Percentiles rank a stretch among this genome's conserved stretches.
These are phyloP conservation scores for Agrostemma githago DNA, from an alignment of 148 eudicot species.

Conservation along the genomic window DNA sequence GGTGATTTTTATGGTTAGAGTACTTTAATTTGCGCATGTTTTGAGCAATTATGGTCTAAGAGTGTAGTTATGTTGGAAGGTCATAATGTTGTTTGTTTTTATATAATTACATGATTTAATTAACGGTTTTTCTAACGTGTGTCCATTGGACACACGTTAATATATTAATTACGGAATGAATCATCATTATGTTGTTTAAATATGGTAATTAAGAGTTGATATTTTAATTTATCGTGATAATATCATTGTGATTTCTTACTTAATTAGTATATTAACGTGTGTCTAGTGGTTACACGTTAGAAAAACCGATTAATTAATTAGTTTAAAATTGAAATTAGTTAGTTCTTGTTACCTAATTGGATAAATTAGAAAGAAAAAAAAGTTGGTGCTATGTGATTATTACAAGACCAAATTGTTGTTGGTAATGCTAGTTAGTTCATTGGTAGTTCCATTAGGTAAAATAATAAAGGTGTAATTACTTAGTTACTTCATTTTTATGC, in stretches of 20 bases:
- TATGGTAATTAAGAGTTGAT: too few relatives aligned
- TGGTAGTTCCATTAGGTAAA: neutral
- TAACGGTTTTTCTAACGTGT: too few relatives aligned
- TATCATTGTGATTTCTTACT: too few relatives aligned
- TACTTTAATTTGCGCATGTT: slow-evolving; percentile 29
- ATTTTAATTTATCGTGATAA: too few relatives aligned
- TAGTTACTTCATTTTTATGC: neutral
- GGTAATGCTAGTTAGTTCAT: slow-evolving; percentile 15
- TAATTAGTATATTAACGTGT: too few relatives aligned
- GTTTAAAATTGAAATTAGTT: slow-evolving; percentile 11
- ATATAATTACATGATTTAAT: slow-evolving; percentile 26
- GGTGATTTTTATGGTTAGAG: neutral
- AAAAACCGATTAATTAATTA: slow-evolving; percentile 14
- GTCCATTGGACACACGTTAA: too few relatives aligned
- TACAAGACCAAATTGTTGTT: slow-evolving; percentile 7
- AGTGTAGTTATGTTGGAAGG: slow-evolving; percentile 7
- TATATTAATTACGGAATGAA: too few relatives aligned
- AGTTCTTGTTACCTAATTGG: neutral
- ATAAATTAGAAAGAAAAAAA: slow-evolving; percentile 2
- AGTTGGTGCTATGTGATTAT: slow-evolving; percentile 11
- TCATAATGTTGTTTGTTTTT: slow-evolving; percentile 26
- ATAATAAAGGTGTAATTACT: neutral
- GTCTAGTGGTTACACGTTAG: too few relatives aligned
- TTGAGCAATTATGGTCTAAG: slow-evolving; percentile 26
- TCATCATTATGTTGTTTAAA: too few relatives aligned